Base-by-base conservation (phyloP, 106 monocot genomes). In the Posidonia australis region DNA sequence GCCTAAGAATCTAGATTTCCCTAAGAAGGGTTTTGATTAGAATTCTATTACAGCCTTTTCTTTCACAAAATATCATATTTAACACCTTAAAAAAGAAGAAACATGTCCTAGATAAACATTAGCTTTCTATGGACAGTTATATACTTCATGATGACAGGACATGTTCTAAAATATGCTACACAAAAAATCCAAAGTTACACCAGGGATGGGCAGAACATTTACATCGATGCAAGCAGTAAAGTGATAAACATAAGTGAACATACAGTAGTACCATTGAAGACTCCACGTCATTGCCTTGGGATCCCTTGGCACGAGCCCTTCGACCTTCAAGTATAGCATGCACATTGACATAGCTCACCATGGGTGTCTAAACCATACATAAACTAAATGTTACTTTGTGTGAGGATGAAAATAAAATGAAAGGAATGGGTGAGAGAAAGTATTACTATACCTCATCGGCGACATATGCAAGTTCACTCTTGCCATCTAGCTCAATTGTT, bases 321-420 rank as follows among this genome's bases (percentile, higher is more conserved):
- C 96, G 70, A 24, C 76, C 84, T 65, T 90, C 87, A 23, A 98
- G 72, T 60, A 98, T 79, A 27, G 87, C 96, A 62, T 98, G 96
- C 24, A 90, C 90, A 75, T 98, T 98, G 25, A 98, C 87, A 70
- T 90, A 98, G 74, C 86, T 90, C 61, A 90, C 84, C 90, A 90
- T 90, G 1, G 90, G 96, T 20, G 96, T 98, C 96, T 98, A 76
- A 31, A 64, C 46, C 24, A 46, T 46, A 47, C n/a, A 16, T 19
- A 25, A 17, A 43, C 18, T 26, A 42, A 61, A 42, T 10, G 21
- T 30, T 57, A 58, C 12, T 58, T 58, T 16, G 30, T 7, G 1
- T 16, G 13, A 74, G 30, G 22, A 13, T 18, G 17, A 13, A 25
- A 31, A 30, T 30, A 22, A 29, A 61, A 27, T 44, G 44, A 64